phyloP scores from a whole-genome alignment of 352 stramenopile genomes.

The Phytopythium aichiense region DNA sequence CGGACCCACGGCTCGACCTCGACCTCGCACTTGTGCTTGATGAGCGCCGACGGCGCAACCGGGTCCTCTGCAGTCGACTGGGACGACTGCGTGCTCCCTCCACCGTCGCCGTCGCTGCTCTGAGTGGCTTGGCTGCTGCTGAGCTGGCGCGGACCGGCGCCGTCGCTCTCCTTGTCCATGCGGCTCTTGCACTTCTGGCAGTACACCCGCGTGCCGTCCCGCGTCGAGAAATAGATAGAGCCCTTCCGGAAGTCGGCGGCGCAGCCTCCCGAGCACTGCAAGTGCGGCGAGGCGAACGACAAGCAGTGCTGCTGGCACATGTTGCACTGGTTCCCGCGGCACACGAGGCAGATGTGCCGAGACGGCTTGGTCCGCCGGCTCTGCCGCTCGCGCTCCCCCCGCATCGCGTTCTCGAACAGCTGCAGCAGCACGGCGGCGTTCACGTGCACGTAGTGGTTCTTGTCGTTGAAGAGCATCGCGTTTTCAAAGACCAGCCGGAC shows the following conservation, averaged over 20 bases:
- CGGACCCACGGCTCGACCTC: constrained; percentile 81
- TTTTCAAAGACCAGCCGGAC: constrained; percentile 89
- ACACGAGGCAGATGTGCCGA: constrained; percentile 55
- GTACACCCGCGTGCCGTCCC: constrained; percentile 78
- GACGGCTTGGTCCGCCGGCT: constrained; percentile 34
- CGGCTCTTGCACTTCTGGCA: constrained; percentile 67
- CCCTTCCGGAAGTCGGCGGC: constrained; percentile 76
- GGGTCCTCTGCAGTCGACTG: neutral
- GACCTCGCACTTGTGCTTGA: constrained; percentile 66
- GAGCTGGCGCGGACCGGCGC: neutral
- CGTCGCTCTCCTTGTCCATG: constrained; percentile 27
- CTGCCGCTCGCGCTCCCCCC: constrained; percentile 31
- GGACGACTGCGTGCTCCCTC: constrained; percentile 7
- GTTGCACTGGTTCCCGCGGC: constrained; percentile 62
- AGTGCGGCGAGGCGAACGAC: constrained; percentile 46
- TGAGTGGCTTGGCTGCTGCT: constrained; percentile 7
- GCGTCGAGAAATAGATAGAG: constrained; percentile 63
- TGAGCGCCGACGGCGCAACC: constrained; percentile 16
- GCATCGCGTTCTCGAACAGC: constrained; percentile 63
- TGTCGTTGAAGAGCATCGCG: constrained; percentile 83
- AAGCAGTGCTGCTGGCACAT: constrained; percentile 76
- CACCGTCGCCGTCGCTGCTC: constrained; percentile 9
- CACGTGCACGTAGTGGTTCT: constrained; percentile 73
- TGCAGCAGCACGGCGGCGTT: constrained; percentile 56
- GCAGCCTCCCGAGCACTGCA: constrained; percentile 74